Conservation (phyloP, 805 yeast species). For the Brettanomyces custersianus region DNA sequence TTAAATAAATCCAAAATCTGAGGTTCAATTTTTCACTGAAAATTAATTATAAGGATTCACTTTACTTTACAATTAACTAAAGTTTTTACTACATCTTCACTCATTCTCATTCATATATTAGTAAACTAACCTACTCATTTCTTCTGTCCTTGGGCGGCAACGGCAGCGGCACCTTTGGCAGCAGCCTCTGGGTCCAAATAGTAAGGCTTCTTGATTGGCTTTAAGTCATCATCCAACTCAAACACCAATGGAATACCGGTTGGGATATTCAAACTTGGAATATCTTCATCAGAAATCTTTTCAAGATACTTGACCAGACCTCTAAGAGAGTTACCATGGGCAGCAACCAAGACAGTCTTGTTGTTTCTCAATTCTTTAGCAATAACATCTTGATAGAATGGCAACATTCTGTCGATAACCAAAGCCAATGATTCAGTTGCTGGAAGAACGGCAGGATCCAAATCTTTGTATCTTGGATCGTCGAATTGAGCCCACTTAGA, state of each 20-base stretch:
- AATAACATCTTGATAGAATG: conserved; percentile 93
- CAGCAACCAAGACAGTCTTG: conserved; percentile 88
- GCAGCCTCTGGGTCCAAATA: conserved; percentile 99
- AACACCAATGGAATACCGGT: conserved; percentile 97
- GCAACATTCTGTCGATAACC: conserved; percentile 92
- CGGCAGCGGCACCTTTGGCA: conserved; percentile 99
- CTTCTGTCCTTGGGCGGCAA: conserved; percentile 90
- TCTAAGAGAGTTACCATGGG: conserved; percentile 98
- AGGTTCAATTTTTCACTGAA: too few relatives aligned
- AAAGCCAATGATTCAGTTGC: conserved; percentile 89
- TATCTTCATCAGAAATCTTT: conserved; percentile 82
- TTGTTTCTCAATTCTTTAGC: conserved; percentile 75
- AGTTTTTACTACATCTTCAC: too few relatives aligned
- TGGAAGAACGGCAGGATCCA: conserved; percentile 85
- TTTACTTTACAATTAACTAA: too few relatives aligned
- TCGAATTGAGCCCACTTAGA: conserved; percentile 78
- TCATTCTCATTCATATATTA: too few relatives aligned
- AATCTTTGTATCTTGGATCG: conserved; percentile 76
- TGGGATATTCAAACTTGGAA: conserved; percentile 93
- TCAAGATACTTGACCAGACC: conserved; percentile 94
- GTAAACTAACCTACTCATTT: conserved; percentile 30
- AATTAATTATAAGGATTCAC: too few relatives aligned
- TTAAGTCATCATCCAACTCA: conserved; percentile 80
- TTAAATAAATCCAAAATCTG: too few relatives aligned
- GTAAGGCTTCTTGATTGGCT: conserved; percentile 88